Conservation (phyloP, 176 grass and related monocot genomes). For the Paspalum notatum region DNA sequence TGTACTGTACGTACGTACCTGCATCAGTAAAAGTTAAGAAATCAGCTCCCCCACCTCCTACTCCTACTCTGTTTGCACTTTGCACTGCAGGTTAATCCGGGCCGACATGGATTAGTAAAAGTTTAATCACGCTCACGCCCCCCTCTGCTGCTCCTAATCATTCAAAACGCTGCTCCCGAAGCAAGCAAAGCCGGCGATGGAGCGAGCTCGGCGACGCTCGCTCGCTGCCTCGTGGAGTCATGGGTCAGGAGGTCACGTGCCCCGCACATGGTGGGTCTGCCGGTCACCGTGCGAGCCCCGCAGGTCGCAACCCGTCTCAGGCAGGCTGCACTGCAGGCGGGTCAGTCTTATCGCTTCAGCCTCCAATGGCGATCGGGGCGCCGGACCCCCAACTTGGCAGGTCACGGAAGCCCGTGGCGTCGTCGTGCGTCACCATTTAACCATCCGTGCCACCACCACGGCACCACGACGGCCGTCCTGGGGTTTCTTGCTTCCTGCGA, state of each 20-base stretch:
- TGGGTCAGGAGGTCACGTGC: conserved; percentile 48
- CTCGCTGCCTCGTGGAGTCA: not conserved
- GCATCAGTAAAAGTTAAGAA: not conserved
- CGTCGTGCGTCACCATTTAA: conserved; percentile 40
- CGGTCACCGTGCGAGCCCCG: not conserved
- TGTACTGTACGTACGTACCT: not conserved
- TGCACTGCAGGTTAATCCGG: not conserved
- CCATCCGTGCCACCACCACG: not conserved
- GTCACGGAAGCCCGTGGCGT: conserved; percentile 11
- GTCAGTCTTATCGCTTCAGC: conserved; percentile 2
- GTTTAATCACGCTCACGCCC: not conserved
- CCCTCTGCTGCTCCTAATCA: conserved; percentile 34
- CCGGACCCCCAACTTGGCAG: not conserved
- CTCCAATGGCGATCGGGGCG: conserved; percentile 1
- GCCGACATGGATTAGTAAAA: conserved; percentile 5
- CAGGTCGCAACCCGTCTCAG: conserved; percentile 14
- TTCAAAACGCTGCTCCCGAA: conserved; percentile 33
- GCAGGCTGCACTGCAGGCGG: not conserved
- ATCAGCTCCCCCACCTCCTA: not conserved
- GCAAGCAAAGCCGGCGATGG: not conserved
- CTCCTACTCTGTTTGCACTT: not conserved
- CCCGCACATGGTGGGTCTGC: conserved; percentile 17
- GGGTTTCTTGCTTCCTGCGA: conserved; percentile 12
- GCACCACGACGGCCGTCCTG: not conserved
- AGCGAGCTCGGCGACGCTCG: not conserved